Conservation (phyloP, 331 rosid genomes). For the Pyrus hybrid region DNA sequence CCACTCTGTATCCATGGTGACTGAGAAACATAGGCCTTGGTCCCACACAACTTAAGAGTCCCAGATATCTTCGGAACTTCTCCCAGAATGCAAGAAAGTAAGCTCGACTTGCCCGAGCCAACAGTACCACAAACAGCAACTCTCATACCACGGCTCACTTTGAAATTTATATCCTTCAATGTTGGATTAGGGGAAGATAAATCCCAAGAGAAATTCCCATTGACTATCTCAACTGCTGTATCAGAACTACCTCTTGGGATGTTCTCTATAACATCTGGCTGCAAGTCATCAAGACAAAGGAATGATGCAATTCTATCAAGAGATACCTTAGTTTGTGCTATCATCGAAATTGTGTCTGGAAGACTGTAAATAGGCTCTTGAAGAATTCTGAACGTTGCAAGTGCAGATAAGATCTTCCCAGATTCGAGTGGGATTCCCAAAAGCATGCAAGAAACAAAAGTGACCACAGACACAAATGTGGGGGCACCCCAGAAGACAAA, state of each 20-base stretch:
- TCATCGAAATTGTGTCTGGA: slow-evolving; percentile 73
- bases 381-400: slow-evolving; percentile 78
- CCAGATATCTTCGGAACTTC: slow-evolving; percentile 85
- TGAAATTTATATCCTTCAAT: slow-evolving; percentile 44
- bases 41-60: slow-evolving; percentile 51
- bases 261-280: slow-evolving; percentile 43
- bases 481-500: slow-evolving; percentile 79
- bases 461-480: slow-evolving; percentile 59
- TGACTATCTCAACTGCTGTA: slow-evolving; percentile 45
- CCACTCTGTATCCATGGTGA: slow-evolving; percentile 93
- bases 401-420: slow-evolving; percentile 79
- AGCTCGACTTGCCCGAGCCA: slow-evolving; percentile 90
- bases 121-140: slow-evolving; percentile 90
- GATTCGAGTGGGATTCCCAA: slow-evolving; percentile 76
- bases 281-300: slow-evolving; percentile 66
- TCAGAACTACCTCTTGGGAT: slow-evolving; percentile 64
- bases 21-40: slow-evolving; percentile 83
- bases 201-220: slow-evolving; percentile 81
- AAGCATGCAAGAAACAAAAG: slow-evolving; percentile 60
- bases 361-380: slow-evolving; percentile 68
- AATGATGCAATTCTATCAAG: slow-evolving; percentile 66
- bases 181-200: slow-evolving; percentile 43
- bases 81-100: slow-evolving; percentile 73
- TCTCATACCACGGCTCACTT: slow-evolving; percentile 51
- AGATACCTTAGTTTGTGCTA: slow-evolving; percentile 77